A percentile compares a stretch with the other conserved stretches of the same genome.
phyloP scores from a whole-genome alignment of 2,329 filamentous ascomycete species.

The Fusarium sp. region DNA sequence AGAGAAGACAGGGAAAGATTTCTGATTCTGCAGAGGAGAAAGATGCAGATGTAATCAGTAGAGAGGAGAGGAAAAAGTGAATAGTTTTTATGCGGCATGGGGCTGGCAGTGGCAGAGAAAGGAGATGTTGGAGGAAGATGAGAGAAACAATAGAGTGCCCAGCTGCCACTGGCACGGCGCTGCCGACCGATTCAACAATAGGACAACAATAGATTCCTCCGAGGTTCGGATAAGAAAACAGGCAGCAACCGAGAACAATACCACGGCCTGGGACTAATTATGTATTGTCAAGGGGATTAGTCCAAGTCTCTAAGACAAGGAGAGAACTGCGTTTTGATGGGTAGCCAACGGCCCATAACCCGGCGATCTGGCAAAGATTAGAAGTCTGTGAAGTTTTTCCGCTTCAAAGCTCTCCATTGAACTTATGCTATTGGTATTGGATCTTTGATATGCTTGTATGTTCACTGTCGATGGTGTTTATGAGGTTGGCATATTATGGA shows the following conservation, averaged over 20 bases:
- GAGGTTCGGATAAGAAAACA: not conserved
- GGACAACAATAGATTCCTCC: not conserved
- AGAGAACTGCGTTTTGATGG: not conserved
- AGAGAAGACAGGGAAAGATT: not conserved
- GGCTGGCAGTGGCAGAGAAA: not conserved
- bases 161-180: constrained; percentile 7
- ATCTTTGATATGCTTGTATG: too few relatives aligned
- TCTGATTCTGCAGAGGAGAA: not conserved
- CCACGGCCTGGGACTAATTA: not conserved
- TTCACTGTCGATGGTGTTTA: too few relatives aligned
- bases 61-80: not conserved
- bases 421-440: too few relatives aligned
- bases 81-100: not conserved
- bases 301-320: not conserved
- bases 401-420: too few relatives aligned
- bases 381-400: too few relatives aligned
- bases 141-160: not conserved
- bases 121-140: not conserved
- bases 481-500: too few relatives aligned
- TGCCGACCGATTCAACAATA: not conserved
- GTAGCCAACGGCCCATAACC: not conserved
- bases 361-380: too few relatives aligned
- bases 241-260: not conserved
- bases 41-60: not conserved
- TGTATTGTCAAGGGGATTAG: not conserved